Percentiles rank a stretch among this genome's conserved stretches.
These are phyloP conservation scores for Paramecium caudatum DNA, from an alignment of 73 alveolate genomes.

Conservation along the genomic window DNA sequence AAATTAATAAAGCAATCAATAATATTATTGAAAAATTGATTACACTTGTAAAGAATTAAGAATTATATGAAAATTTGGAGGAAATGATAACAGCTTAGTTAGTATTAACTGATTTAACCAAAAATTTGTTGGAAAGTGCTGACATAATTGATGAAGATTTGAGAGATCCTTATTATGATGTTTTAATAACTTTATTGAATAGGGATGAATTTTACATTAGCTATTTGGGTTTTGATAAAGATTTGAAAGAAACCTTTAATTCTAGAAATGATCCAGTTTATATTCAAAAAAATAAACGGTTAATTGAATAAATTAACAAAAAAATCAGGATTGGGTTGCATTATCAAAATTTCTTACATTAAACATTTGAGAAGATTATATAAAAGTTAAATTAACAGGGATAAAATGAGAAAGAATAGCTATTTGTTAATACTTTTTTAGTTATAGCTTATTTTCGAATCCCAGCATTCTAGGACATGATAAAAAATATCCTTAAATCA, in stretches of 20 bases:
- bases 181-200: conserved; percentile 15
- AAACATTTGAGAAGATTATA: conserved; percentile 28
- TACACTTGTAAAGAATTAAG: neutral
- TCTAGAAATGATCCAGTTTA: conserved; percentile 22
- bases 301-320: neutral
- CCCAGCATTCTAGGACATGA: neutral
- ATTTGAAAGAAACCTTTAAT: neutral
- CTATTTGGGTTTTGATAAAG: conserved; percentile 42
- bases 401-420: conserved; percentile 38
- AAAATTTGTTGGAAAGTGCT: conserved; percentile 66
- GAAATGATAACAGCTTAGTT: conserved; percentile 45
- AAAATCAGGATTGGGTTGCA: conserved; percentile 62
- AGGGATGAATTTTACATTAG: conserved; percentile 56
- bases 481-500: neutral
- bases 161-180: conserved; percentile 57
- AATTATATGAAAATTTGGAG: conserved; percentile 19
- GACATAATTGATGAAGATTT: conserved; percentile 51
- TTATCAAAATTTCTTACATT: conserved; percentile 45
- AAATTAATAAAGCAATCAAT: conserved; percentile 18
- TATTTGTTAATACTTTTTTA: conserved; percentile 22
- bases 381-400: neutral
- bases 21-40: neutral
- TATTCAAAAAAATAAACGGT: neutral
- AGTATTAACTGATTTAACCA: neutral
- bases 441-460: conserved; percentile 63